These are phyloP conservation scores for Dioszegia hungarica DNA, from an alignment of 768 basidiomycete species.

Conservation along the genomic window DNA sequence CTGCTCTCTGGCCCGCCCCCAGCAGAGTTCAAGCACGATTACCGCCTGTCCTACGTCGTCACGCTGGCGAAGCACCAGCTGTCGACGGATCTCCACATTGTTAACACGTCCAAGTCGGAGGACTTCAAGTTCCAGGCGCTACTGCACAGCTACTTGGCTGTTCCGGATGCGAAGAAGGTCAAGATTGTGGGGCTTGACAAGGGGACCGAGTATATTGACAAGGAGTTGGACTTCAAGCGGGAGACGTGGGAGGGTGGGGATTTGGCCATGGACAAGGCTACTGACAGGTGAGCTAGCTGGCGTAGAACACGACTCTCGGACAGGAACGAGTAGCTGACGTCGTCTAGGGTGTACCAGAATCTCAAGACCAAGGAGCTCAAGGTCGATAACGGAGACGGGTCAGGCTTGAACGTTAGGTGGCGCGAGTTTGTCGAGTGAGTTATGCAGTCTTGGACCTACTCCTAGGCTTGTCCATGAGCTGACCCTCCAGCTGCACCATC, in stretches of 20 bases:
- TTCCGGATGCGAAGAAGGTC: slow-evolving; percentile 56
- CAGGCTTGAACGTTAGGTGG: slow-evolving; percentile 34
- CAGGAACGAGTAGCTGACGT: slow-evolving; percentile 2
- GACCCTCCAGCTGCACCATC: slow-evolving; percentile 55
- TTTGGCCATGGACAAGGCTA: slow-evolving; percentile 32
- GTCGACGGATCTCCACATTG: slow-evolving; percentile 71
- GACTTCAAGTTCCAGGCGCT: slow-evolving; percentile 82
- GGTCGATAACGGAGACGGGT: slow-evolving; percentile 38
- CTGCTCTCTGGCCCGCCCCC: slow-evolving; percentile 67
- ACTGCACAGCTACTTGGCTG: slow-evolving; percentile 80
- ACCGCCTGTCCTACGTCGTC: slow-evolving; percentile 67
- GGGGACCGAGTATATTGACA: slow-evolving; percentile 69
- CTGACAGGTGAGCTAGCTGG: slow-evolving; percentile 40
- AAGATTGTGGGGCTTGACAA: slow-evolving; percentile 64
- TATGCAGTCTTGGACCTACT: background rate
- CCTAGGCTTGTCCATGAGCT: background rate
- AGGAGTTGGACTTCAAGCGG: slow-evolving; percentile 51
- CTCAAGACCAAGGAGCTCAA: slow-evolving; percentile 37
- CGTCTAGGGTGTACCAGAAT: slow-evolving; percentile 37
- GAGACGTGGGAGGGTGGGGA: slow-evolving; percentile 56
- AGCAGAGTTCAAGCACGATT: slow-evolving; percentile 59
- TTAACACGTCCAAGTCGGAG: slow-evolving; percentile 56
- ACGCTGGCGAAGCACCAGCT: slow-evolving; percentile 69
- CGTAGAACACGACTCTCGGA: background rate
- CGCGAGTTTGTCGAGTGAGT: slow-evolving; percentile 46